Evolutionary conservation across 2,329 filamentous ascomycete genomes (phyloP).

Genomic region (Penicillium crustosum): DNA sequence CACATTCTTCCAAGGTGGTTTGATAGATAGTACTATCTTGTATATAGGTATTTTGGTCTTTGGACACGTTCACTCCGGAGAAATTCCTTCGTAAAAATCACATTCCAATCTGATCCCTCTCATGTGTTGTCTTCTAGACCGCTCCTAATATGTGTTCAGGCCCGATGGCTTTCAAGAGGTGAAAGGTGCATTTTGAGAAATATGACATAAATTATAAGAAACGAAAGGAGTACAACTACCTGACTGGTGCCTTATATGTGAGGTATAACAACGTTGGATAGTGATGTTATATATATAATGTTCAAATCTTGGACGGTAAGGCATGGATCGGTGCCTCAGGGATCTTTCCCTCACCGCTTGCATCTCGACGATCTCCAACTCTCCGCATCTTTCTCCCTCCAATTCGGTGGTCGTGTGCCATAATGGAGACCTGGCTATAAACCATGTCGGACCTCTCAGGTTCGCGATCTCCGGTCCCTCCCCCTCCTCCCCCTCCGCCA

Average conservation of each 20-base stretch:
- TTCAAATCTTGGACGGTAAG: neutral
- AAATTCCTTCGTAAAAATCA: neutral
- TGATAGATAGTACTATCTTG: neutral
- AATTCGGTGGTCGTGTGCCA: conserved; percentile 30
- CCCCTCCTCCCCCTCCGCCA: conserved; percentile 38
- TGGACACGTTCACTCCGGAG: conserved; percentile 1
- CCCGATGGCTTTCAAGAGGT: conserved; percentile 3
- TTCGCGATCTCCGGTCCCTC: conserved; percentile 34
- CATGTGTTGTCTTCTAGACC: conserved; percentile 15
- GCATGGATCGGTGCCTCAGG: conserved; percentile 7
- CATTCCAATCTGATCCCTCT: conserved; percentile 8
- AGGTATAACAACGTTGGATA: neutral
- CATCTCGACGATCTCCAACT: conserved; percentile 5
- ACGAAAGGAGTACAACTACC: neutral
- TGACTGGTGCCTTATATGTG: neutral
- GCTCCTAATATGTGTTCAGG: conserved; percentile 11
- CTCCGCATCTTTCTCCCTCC: conserved; percentile 7
- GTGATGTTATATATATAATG: neutral
- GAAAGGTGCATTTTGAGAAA: neutral
- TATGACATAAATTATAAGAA: neutral
- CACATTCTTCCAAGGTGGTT: neutral
- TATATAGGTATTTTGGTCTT: neutral
- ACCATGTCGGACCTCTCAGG: conserved; percentile 30
- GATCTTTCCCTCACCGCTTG: conserved; percentile 8
- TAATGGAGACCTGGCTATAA: conserved; percentile 23